phyloP scores from a whole-genome alignment of 2,329 filamentous ascomycete genomes.

The Beauveria bassiana region DNA sequence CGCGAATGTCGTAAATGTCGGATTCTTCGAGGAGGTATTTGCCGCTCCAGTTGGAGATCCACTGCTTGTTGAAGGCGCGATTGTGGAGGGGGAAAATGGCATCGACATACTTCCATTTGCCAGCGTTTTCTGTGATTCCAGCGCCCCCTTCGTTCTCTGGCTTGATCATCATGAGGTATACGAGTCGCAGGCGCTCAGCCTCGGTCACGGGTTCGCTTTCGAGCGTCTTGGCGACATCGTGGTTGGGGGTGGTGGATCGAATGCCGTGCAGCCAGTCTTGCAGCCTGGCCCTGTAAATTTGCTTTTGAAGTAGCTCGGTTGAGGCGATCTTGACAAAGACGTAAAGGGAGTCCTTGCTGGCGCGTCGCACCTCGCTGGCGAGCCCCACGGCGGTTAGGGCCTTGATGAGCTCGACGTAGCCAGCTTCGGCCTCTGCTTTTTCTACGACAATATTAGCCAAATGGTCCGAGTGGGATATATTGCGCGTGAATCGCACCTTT shows the following conservation, averaged over 20 bases:
- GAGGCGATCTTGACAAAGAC: constrained; percentile 78
- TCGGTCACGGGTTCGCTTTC: constrained; percentile 72
- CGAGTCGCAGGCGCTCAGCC: constrained; percentile 78
- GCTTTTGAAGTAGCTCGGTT: constrained; percentile 63
- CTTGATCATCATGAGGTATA: constrained; percentile 77
- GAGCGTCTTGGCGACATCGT: constrained; percentile 61
- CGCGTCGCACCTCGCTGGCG: constrained; percentile 77
- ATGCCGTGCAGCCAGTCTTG: constrained; percentile 93
- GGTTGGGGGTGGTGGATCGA: constrained; percentile 65
- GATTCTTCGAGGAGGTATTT: constrained; percentile 59
- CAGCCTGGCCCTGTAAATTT: constrained; percentile 79
- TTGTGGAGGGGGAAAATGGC: constrained; percentile 76
- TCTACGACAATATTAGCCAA: constrained; percentile 37
- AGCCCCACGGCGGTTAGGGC: constrained; percentile 73
- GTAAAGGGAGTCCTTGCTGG: constrained; percentile 66
- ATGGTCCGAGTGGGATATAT: neutral
- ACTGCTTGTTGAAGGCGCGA: constrained; percentile 63
- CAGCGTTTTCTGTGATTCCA: constrained; percentile 61
- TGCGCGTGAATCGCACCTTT: constrained; percentile 43
- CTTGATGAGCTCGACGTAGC: constrained; percentile 71
- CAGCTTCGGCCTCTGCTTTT: constrained; percentile 59
- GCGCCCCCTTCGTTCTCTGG: constrained; percentile 68
- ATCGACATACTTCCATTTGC: constrained; percentile 65
- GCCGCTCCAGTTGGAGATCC: constrained; percentile 67
- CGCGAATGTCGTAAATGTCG: constrained; percentile 66